Evolutionary conservation across 2,329 filamentous ascomycete species (phyloP).

Genomic region (Sclerotinia nivalis): DNA sequence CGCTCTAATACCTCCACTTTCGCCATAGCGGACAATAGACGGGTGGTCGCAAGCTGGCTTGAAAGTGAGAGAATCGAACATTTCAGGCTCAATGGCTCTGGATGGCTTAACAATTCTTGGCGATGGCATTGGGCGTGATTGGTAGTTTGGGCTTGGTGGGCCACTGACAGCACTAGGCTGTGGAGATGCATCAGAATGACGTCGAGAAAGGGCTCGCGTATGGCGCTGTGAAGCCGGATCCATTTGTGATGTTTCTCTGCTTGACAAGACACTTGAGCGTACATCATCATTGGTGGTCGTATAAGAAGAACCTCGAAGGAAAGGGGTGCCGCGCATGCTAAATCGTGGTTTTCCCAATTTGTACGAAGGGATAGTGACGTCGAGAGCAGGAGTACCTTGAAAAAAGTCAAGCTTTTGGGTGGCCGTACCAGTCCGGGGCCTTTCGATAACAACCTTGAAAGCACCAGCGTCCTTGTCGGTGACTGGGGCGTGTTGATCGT

Average conservation of each 20-base stretch:
- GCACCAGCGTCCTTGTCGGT: constrained; percentile 61
- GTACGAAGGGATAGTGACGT: constrained; percentile 81
- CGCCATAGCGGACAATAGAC: constrained; percentile 78
- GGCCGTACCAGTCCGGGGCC: constrained; percentile 60
- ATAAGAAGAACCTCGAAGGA: constrained; percentile 79
- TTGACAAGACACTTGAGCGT: constrained; percentile 61
- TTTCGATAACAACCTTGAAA: constrained; percentile 79
- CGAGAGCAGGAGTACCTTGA: constrained; percentile 57
- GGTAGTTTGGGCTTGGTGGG: constrained; percentile 27
- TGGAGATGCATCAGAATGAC: constrained; percentile 40
- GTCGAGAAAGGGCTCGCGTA: constrained; percentile 34
- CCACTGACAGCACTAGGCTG: constrained; percentile 29
- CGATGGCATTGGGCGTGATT: constrained; percentile 25
- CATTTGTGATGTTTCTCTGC: constrained; percentile 39
- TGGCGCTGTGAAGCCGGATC: constrained; percentile 33
- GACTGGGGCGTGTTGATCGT: constrained; percentile 58
- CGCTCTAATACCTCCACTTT: constrained; percentile 74
- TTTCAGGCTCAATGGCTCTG: constrained; percentile 63
- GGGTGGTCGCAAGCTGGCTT: constrained; percentile 78
- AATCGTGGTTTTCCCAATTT: constrained; percentile 81
- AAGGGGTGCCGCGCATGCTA: constrained; percentile 71
- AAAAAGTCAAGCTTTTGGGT: constrained; percentile 53
- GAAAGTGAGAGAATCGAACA: constrained; percentile 80
- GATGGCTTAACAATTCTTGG: constrained; percentile 31
- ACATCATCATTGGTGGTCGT: constrained; percentile 69